These are phyloP conservation scores for Luzula sylvatica DNA, from an alignment of 176 grass and related monocot genomes.

Conservation along the genomic window DNA sequence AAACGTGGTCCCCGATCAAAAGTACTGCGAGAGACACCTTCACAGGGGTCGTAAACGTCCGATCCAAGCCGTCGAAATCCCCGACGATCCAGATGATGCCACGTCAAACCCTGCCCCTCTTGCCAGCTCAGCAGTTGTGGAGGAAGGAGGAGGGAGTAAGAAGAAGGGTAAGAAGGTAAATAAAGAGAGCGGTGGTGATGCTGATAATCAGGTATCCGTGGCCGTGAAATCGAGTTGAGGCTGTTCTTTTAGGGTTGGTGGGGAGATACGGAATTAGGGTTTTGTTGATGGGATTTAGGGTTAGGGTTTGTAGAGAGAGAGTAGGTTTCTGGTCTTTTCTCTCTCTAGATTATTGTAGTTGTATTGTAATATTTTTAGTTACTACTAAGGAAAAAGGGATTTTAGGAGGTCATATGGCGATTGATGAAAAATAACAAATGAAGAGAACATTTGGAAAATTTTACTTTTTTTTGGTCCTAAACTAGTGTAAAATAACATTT, in stretches of 20 bases:
- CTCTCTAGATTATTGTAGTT: constrained; percentile 12
- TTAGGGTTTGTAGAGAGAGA: constrained; percentile 23
- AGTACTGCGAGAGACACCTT: constrained; percentile 48
- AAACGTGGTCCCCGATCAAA: constrained; percentile 42
- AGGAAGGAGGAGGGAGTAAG: constrained; percentile 2
- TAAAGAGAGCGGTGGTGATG: constrained; percentile 13
- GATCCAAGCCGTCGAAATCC: constrained; percentile 34
- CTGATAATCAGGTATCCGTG: constrained; percentile 13
- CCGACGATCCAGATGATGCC: constrained; percentile 10
- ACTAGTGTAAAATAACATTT: no score
- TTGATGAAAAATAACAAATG: constrained; percentile 25
- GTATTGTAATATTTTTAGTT: constrained; percentile 15
- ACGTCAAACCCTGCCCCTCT: neutral
- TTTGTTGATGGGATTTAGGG: constrained; percentile 18
- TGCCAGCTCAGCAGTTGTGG: neutral
- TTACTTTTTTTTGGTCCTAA: neutral
- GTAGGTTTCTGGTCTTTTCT: constrained; percentile 20
- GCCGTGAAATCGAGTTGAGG: constrained; percentile 18
- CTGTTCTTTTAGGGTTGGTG: constrained; percentile 9
- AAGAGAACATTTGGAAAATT: constrained; percentile 6
- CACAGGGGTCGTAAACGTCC: constrained; percentile 46
- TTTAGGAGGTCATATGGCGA: neutral
- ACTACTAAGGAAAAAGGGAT: neutral
- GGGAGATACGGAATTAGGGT: constrained; percentile 18
- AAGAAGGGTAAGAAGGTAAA: constrained; percentile 12